phyloP scores from a whole-genome alignment of 2,329 filamentous ascomycete genomes.

The Diaporthe citriasiana region DNA sequence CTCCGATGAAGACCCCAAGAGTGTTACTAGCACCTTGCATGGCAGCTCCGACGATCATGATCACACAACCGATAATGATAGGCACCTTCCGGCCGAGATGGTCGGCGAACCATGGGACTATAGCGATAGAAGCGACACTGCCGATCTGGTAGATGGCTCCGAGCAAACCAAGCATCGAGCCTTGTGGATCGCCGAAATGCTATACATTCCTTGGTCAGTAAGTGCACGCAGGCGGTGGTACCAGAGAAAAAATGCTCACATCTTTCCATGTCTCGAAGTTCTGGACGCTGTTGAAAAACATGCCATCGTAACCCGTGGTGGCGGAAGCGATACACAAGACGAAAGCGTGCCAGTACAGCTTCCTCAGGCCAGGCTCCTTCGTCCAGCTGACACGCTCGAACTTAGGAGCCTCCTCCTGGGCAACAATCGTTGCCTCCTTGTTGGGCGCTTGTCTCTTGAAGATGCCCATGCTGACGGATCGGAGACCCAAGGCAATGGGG shows the following conservation, averaged over 20 bases:
- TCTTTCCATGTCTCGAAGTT: slow-evolving; percentile 60
- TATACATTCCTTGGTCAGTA: background rate
- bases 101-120: slow-evolving; percentile 70
- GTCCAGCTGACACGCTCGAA: slow-evolving; percentile 67
- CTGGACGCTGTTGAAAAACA: slow-evolving; percentile 61
- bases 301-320: slow-evolving; percentile 69
- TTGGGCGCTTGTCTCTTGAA: slow-evolving; percentile 48
- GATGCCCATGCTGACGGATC: slow-evolving; percentile 46
- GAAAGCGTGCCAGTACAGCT: slow-evolving; percentile 67
- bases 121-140: slow-evolving; percentile 68
- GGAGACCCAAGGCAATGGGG: background rate
- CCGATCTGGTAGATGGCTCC: slow-evolving; percentile 73
- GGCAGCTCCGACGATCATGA: slow-evolving; percentile 69
- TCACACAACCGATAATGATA: slow-evolving; percentile 66
- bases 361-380: slow-evolving; percentile 68
- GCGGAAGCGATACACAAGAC: slow-evolving; percentile 68
- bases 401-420: slow-evolving; percentile 63
- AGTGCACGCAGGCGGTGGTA: no score
- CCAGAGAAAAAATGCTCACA: slow-evolving; percentile 12
- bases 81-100: slow-evolving; percentile 66
- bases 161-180: slow-evolving; percentile 64
- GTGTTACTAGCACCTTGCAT: slow-evolving; percentile 67
- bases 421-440: slow-evolving; percentile 46
- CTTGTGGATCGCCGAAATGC: slow-evolving; percentile 62
- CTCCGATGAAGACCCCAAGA: slow-evolving; percentile 65